A percentile compares a stretch with the other conserved stretches of the same genome.
Evolutionary conservation across 345 rosid species (phyloP).

Genomic region (Arabidopsis thaliana): DNA sequence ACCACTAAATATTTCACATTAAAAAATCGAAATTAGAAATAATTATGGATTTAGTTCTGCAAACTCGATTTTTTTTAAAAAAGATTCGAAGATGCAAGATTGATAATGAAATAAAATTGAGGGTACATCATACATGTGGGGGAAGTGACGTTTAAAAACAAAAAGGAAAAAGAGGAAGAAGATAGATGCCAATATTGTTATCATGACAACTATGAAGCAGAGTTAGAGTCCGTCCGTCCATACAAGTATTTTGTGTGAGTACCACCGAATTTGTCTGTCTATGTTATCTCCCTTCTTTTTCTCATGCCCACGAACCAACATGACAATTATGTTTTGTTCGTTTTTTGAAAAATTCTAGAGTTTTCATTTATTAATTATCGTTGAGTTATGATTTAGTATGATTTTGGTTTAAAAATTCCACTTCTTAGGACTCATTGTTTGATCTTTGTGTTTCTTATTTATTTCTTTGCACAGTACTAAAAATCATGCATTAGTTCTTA

Average conservation of each 20-base stretch:
- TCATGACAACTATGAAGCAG: slow-evolving; percentile 46
- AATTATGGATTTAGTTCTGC: not conserved
- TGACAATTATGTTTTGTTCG: slow-evolving; percentile 43
- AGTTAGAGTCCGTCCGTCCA: slow-evolving; percentile 45
- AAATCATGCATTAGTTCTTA: no score
- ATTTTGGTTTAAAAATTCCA: not conserved
- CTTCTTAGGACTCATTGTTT: no score
- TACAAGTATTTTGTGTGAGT: slow-evolving; percentile 42
- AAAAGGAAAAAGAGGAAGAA: slow-evolving; percentile 39
- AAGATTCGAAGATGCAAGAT: slow-evolving; percentile 44
- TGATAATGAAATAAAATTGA: slow-evolving; percentile 37
- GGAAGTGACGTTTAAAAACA: slow-evolving; percentile 43
- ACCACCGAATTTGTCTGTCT: slow-evolving; percentile 50
- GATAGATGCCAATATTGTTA: slow-evolving; percentile 37
- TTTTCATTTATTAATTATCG: not conserved
- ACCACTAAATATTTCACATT: slow-evolving; percentile 21
- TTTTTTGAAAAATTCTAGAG: not conserved
- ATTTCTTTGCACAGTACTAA: no score
- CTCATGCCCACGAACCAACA: slow-evolving; percentile 30
- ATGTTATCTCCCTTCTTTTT: slow-evolving; percentile 36
- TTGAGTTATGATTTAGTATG: not conserved
- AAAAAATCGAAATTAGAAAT: not conserved
- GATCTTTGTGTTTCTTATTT: no score
- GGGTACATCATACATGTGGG: slow-evolving; percentile 33
- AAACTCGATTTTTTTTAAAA: not conserved